Base-by-base conservation (phyloP, 805 yeast genomes). In the Metschnikowia kofuensis region DNA sequence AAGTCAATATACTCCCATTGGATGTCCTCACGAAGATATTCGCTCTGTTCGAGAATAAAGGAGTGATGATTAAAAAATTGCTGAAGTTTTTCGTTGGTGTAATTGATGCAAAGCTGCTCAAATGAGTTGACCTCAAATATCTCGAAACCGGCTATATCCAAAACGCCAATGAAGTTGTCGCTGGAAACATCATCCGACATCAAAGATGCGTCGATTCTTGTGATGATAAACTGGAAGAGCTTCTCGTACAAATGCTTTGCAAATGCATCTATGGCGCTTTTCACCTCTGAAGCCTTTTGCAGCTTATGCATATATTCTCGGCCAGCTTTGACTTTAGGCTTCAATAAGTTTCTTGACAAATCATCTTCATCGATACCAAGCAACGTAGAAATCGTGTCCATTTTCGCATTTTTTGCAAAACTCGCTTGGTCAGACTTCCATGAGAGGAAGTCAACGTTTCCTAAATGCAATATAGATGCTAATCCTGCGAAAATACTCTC, bases 281-380 rank as follows among this genome's bases (percentile, higher is more conserved):
- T 83, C 0, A 92, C 96, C 62, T 94, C 97, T 0, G 77, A 65
- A 0, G 96, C 84, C 41, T 84, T 84, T 58, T 87, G 81, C 32
- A 91, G 82, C 62, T 89, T 96, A 16, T 82, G 78, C 35, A 94
- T 89, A 67, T 78, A 77, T 64, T 94, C 99, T 55, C 82, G 78
- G 2, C 99, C 99, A 4, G 97, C 97, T 62, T 83, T 89, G 10
- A 91, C 96, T 59, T 82, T 85, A 6, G 97, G 97, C 35, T 80
- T 78, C 32, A 90, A 65, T 10, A 94, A 71, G 38, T 80, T 81
- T 49, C 74, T 75, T 54, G 87, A 80, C 48, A 74, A 71, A 4
- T 75, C 80, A 0, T 75, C 66, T 27, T 67, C 64, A 4, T 74
- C 67, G 26, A 92, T 79, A 1, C 95, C 96, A 38, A 92, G 74